Evolutionary conservation across 768 basidiomycete genomes (phyloP), one percentile per base, ranked within the genome.

Genomic region (Lyophyllum atratum): DNA sequence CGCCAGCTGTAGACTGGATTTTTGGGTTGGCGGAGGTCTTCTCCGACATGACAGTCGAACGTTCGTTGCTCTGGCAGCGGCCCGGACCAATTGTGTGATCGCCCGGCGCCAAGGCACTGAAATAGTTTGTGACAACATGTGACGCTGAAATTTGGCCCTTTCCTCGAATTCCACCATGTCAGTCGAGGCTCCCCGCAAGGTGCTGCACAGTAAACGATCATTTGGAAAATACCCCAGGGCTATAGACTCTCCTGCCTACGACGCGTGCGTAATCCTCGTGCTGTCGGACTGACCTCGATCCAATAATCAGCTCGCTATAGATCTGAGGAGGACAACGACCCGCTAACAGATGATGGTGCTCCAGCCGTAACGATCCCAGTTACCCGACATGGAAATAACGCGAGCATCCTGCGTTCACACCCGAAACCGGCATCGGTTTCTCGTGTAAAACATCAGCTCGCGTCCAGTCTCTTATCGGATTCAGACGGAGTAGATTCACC

Each of bases 301-400:
- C 33, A 58, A 57, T 60, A 40, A 61, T 64, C 60, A 37, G 66
- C 60, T 61, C 48, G 43, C 70, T 64, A 55, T 68, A 90, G 88
- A 70, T 92, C 89, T 3, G 90, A 92, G 67, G 91, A 92, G 74
- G 91, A 93, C 81, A 93, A 93, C 68, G 91, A 92, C 70, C 89
- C 90, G 4, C 75, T 90, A 61, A 91, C 89, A 7, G 91, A 92
- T 77, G 90, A 91, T 66, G 84, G 74, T 47, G 80, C 75, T 22
- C 83, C 85, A 28, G 70, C 80, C 49, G 69, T 84, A 43, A 80
- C 82, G 6, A 64, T 80, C 47, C 79, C 83, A 60, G 70, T 68
- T 60, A 56, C 66, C 43, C 68, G 70, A 37, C 64, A 70, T 61
- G 58, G 71, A n/a, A 62, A 59, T 22, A 50, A 58, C 48, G 51